Percentiles rank a stretch among this genome's conserved stretches.
Evolutionary conservation across 345 rosid genomes (phyloP).

Genomic region (Mallotus nudiflorus): DNA sequence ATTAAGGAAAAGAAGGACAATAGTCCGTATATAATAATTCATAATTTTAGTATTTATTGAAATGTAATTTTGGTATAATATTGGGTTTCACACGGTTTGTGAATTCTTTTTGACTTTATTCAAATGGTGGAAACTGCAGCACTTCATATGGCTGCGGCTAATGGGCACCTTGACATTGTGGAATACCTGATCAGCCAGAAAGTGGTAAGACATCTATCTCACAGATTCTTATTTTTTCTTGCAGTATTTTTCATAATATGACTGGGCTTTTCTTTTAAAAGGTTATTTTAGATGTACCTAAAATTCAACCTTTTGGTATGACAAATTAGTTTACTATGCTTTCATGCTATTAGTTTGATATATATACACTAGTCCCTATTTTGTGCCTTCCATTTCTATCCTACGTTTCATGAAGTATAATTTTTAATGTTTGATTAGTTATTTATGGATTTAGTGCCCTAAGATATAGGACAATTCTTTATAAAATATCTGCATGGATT

Average conservation of each 20-base stretch:
- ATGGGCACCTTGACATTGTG: slow-evolving; percentile 68
- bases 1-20: background rate
- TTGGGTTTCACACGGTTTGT: background rate
- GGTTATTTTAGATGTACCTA: background rate
- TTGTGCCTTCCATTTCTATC: too few species aligned
- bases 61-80: background rate
- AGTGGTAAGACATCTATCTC: slow-evolving; percentile 51
- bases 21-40: background rate
- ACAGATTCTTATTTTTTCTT: background rate
- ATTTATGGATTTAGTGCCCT: too few species aligned
- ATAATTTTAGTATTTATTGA: background rate
- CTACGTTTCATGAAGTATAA: too few species aligned
- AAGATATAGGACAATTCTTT: too few species aligned
- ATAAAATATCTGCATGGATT: too few species aligned
- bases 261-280: background rate
- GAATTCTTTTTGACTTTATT: slow-evolving; percentile 1
- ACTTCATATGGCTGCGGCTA: slow-evolving; percentile 94
- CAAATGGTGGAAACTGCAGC: slow-evolving; percentile 45
- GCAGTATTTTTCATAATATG: background rate
- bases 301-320: too few species aligned
- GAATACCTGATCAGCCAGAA: slow-evolving; percentile 69
- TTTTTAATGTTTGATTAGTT: too few species aligned
- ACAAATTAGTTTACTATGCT: background rate
- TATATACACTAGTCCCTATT: background rate
- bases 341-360: background rate